phyloP scores from a whole-genome alignment of 2,329 filamentous ascomycete genomes.

The Penicillium sp. region DNA sequence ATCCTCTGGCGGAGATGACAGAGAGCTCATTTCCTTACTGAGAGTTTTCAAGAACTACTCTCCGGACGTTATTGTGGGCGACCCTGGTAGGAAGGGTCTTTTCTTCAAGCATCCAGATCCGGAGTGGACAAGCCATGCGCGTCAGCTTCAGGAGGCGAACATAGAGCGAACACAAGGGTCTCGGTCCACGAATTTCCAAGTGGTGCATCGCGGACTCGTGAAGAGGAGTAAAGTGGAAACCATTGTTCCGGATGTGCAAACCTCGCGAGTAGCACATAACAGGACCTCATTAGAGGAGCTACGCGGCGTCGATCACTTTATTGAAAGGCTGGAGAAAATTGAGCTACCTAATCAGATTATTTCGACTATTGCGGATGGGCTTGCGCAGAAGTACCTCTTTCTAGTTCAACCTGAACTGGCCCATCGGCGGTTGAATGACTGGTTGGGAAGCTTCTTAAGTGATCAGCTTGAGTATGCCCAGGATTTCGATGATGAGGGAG shows the following conservation, averaged over 20 bases:
- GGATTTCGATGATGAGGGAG: constrained; percentile 53
- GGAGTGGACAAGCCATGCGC: constrained; percentile 73
- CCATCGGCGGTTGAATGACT: constrained; percentile 45
- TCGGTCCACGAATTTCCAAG: constrained; percentile 64
- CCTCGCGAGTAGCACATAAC: constrained; percentile 70
- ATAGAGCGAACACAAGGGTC: constrained; percentile 47
- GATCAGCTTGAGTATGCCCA: constrained; percentile 41
- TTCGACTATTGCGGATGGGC: constrained; percentile 73
- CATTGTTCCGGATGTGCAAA: constrained; percentile 72
- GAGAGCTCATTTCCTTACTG: constrained; percentile 73
- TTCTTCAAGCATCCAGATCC: constrained; percentile 69
- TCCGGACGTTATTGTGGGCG: constrained; percentile 82
- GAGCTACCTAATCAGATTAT: constrained; percentile 83
- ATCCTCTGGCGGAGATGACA: constrained; percentile 68
- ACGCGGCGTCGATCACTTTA: constrained; percentile 71
- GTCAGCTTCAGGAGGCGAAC: constrained; percentile 67
- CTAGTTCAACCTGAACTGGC: constrained; percentile 64
- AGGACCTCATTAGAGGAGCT: constrained; percentile 72
- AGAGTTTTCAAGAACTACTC: constrained; percentile 91
- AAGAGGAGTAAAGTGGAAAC: constrained; percentile 57
- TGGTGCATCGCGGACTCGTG: constrained; percentile 59
- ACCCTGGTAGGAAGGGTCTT: constrained; percentile 46
- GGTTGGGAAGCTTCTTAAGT: constrained; percentile 45
- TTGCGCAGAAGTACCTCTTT: constrained; percentile 76
- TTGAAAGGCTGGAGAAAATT: constrained; percentile 75